These are phyloP conservation scores for Rhexocercosporidium sp. DNA, from an alignment of 2,329 filamentous ascomycete genomes.

Conservation along the genomic window DNA sequence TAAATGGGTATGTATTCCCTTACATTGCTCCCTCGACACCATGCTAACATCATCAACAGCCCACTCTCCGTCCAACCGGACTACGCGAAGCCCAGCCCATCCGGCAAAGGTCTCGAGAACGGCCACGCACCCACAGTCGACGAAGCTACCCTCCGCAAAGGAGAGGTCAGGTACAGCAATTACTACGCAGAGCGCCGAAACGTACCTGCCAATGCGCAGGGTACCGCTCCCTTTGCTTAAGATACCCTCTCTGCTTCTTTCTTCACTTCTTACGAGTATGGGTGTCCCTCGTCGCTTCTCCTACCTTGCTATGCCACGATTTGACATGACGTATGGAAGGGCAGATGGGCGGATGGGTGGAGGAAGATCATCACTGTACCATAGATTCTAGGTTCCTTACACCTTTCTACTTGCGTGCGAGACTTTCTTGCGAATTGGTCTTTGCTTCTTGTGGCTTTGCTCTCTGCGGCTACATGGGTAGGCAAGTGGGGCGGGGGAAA, in stretches of 20 bases:
- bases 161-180: slow-evolving; percentile 50
- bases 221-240: slow-evolving; percentile 37
- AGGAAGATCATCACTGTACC: slow-evolving; percentile 2
- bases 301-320: neutral
- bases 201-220: slow-evolving; percentile 35
- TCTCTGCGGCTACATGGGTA: neutral
- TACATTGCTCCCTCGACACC: neutral
- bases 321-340: neutral
- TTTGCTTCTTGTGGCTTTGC: neutral
- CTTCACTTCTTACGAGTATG: neutral
- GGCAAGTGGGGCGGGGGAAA: neutral
- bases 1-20: slow-evolving; percentile 72
- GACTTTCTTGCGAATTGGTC: too few relatives aligned
- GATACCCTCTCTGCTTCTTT: neutral
- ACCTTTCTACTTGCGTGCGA: neutral
- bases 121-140: slow-evolving; percentile 50
- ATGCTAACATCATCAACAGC: slow-evolving; percentile 39
- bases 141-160: slow-evolving; percentile 48
- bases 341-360: neutral
- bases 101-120: slow-evolving; percentile 47
- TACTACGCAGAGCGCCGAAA: slow-evolving; percentile 46
- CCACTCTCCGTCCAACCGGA: slow-evolving; percentile 49
- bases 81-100: slow-evolving; percentile 35
- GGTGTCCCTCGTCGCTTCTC: neutral
- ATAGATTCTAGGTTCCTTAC: neutral